Evolutionary conservation across 2,329 filamentous ascomycete genomes (phyloP), one percentile per base, ranked within the genome.

Genomic region (Aspergillus felis): DNA sequence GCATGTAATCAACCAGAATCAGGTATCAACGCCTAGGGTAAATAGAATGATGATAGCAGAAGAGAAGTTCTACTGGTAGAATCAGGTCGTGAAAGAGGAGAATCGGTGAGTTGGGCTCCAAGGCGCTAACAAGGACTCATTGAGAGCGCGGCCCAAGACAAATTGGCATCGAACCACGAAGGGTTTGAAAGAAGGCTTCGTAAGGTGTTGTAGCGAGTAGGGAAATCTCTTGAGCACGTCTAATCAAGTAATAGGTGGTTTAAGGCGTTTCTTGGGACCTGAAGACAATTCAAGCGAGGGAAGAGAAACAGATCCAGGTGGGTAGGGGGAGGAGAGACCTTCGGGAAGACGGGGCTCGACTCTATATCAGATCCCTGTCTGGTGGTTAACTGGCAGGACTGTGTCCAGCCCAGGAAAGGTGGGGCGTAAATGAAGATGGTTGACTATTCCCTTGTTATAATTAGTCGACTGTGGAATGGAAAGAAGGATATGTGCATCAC

Each of bases 111-210:
- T 61, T 67, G 66, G 67, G 67, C 65, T 61, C 61, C 64, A 64
- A 65, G 62, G 61, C 67, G 65, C 68, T 65, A 68, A 61, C 50
- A 61, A 58, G 57, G 49, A 55, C 52, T 55, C 58, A 63, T 59
- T 25, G 50, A 61, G 48, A 44, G 49, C 47, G 44, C 14, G 42
- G 50, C 50, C 41, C 41, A 47, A 52, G n/a, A 22, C 46, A 53
- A 42, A 14, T 12, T 27, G 22, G 22, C 22, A 24, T 24, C 44
- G 10, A 47, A 25, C 20, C 28, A 50, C 17, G 5, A 29, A 20
- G 14, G 17, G 20, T 7, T 38, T 14, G 29, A 51, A 20, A 12
- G 24, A 35, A 25, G 10, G 27, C 22, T 51, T 25, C 14, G n/a
- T 22, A 20, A 25, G 32, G 28, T 50, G 28, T 20, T 12, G 22